These are phyloP conservation scores for Cryptococcus sp. DNA, from an alignment of 1,284 basidiomycete species.

Conservation along the genomic window DNA sequence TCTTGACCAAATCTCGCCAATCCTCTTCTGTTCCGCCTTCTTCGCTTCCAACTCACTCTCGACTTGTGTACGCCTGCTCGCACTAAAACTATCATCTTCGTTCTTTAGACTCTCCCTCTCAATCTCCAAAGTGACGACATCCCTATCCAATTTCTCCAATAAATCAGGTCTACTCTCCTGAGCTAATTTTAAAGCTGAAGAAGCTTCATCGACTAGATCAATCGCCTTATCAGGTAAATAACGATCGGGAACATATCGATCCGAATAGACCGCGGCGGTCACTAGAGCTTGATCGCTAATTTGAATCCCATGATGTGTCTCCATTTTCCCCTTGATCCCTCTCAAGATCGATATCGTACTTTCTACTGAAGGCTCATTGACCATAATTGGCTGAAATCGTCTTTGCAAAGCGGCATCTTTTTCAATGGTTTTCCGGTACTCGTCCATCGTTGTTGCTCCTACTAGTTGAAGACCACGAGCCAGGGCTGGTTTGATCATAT, in stretches of 20 bases:
- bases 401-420: conserved; percentile 88
- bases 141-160: conserved; percentile 74
- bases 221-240: conserved; percentile 88
- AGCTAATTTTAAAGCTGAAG: conserved; percentile 77
- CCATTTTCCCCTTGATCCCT: conserved; percentile 77
- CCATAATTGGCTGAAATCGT: conserved; percentile 80
- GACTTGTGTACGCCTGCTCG: conserved; percentile 64
- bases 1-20: conserved; percentile 68
- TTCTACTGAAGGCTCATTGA: conserved; percentile 81
- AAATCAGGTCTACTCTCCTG: conserved; percentile 87
- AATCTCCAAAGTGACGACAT: conserved; percentile 82
- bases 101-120: conserved; percentile 86
- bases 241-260: conserved; percentile 79
- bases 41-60: conserved; percentile 60
- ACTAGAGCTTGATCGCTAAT: conserved; percentile 84
- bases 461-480: conserved; percentile 80
- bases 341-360: conserved; percentile 84
- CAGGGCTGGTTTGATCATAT: conserved; percentile 59
- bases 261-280: conserved; percentile 72
- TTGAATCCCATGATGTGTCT: conserved; percentile 85
- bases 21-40: conserved; percentile 58
- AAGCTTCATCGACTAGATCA: conserved; percentile 79
- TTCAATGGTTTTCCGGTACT: conserved; percentile 85
- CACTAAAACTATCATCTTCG: conserved; percentile 76
- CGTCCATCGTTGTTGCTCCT: conserved; percentile 83